These are phyloP conservation scores for Candida parachauliodes DNA, from an alignment of 805 yeast genomes.

Conservation along the genomic window DNA sequence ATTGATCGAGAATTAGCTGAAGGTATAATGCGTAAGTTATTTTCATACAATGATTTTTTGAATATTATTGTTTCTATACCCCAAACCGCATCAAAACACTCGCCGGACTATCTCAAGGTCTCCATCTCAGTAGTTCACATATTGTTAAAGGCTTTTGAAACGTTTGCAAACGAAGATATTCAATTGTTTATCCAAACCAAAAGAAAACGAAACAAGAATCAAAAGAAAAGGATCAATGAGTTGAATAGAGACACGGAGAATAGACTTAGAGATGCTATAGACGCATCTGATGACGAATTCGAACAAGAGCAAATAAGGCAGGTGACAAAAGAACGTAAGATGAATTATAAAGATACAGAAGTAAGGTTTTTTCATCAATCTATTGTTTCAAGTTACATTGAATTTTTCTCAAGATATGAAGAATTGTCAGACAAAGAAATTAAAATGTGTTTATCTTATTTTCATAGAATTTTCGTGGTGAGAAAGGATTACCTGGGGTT, in stretches of 20 bases:
- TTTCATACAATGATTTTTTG: slow-evolving; percentile 60
- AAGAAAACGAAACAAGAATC: slow-evolving; percentile 31
- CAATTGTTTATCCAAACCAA: slow-evolving; percentile 45
- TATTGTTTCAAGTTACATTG: slow-evolving; percentile 63
- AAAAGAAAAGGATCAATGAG: slow-evolving; percentile 19
- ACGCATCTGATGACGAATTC: slow-evolving; percentile 29
- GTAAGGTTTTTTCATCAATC: slow-evolving; percentile 52
- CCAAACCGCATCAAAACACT: slow-evolving; percentile 56
- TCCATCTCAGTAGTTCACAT: slow-evolving; percentile 64
- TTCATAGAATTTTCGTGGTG: slow-evolving; percentile 63
- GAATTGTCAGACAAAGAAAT: slow-evolving; percentile 62
- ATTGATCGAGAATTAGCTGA: slow-evolving; percentile 44
- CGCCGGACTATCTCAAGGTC: slow-evolving; percentile 58
- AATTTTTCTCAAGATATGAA: slow-evolving; percentile 53
- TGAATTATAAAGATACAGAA: slow-evolving; percentile 40
- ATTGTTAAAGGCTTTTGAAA: slow-evolving; percentile 64
- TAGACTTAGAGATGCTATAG: slow-evolving; percentile 24
- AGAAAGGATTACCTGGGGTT: slow-evolving; percentile 55
- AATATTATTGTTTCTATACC: slow-evolving; percentile 58
- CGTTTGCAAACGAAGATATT: slow-evolving; percentile 55
- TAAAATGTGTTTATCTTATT: slow-evolving; percentile 61
- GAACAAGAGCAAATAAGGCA: slow-evolving; percentile 23
- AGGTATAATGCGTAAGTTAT: slow-evolving; percentile 63
- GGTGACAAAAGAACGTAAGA: slow-evolving; percentile 43
- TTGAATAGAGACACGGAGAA: slow-evolving; percentile 25